Percentiles rank a stretch among this genome's conserved stretches.
phyloP scores from a whole-genome alignment of 805 yeast species.

The Kluyveromyces aestuarii region DNA sequence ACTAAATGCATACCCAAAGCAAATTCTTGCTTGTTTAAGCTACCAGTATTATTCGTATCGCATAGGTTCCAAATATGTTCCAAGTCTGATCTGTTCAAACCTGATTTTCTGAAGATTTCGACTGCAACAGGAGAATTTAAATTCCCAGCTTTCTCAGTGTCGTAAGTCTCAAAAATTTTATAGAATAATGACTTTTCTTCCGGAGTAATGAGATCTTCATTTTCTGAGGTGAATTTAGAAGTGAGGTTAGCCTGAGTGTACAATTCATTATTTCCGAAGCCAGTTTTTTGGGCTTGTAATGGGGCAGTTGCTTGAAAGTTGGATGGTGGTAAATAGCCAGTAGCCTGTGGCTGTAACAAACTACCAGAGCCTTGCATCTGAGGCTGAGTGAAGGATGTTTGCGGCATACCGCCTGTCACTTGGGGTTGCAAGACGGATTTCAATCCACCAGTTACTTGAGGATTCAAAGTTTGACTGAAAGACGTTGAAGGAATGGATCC shows the following conservation, averaged over 20 bases:
- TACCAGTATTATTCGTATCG: conserved; percentile 76
- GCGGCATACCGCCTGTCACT: conserved; percentile 34
- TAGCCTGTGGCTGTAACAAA: conserved; percentile 53
- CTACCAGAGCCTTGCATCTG: conserved; percentile 16
- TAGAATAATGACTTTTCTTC: conserved; percentile 83
- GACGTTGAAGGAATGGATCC: conserved; percentile 34
- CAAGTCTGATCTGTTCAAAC: conserved; percentile 73
- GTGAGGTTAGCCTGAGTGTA: conserved; percentile 29
- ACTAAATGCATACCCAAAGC: conserved; percentile 96
- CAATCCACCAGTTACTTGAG: conserved; percentile 17
- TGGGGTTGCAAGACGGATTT: conserved; percentile 28
- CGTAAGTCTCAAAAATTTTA: conserved; percentile 85
- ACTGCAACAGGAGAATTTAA: conserved; percentile 78
- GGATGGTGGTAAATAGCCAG: conserved; percentile 53
- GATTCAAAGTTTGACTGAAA: conserved; percentile 26
- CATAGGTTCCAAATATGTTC: conserved; percentile 88
- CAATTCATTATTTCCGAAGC: conserved; percentile 35
- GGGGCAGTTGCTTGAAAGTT: conserved; percentile 28
- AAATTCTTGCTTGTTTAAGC: conserved; percentile 81
- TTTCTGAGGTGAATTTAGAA: conserved; percentile 28
- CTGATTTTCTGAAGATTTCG: conserved; percentile 82
- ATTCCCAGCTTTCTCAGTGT: conserved; percentile 53
- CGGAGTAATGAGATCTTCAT: conserved; percentile 64
- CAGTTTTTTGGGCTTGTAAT: conserved; percentile 35
- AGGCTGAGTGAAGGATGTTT: conserved; percentile 6